Evolutionary conservation across 768 basidiomycete species (phyloP), one percentile per base, ranked within the genome.

Genomic region (Tricholomella constricta): DNA sequence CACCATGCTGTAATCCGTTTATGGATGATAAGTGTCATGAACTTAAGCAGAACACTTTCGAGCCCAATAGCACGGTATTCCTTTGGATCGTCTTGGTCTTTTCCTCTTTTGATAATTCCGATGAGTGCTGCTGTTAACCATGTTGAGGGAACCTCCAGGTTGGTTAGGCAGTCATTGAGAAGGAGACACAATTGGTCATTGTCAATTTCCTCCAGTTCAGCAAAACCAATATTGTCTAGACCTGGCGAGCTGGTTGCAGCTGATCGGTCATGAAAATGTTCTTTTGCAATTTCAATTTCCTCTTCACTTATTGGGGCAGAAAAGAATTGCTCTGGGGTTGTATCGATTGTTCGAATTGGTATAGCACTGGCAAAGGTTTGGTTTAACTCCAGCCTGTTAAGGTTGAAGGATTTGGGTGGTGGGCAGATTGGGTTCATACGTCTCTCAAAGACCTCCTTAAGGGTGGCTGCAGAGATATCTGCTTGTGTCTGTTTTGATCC

Each of bases 21-120:
- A 14, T 62, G 55, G 14, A 65, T 62, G 15, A 65, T 55, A 8
- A 63, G 55, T 4, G 62, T 64, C 45, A 66, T 49, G 12, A 62
- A 35, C 34, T 64, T 66, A 11, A 66, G 43, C 0, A 62, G 44
- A 47, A 62, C 62, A 29, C 59, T 55, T 34, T 65, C 59, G 0
- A 65, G 58, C 0, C 60, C 60, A 7, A 65, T 55, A 12, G 55
- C 38, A 0, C 55, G 46, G 41, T 65, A 65, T 32, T 52, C 49
- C 6, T 62, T 49, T 14, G 64, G 61, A 19, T 56, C 37, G 1
- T 31, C 37, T 8, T 35, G 45, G 9, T 46, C 20, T 34, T 65
- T 65, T 22, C 60, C 59, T 36, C 44, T 45, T 46, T 64, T 64
- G 2, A 48, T 27, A 9, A 55, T 36, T 1, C 31, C 53, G 41